These are phyloP conservation scores for Talaromyces islandicus DNA, from an alignment of 2,329 filamentous ascomycete genomes.

Conservation along the genomic window DNA sequence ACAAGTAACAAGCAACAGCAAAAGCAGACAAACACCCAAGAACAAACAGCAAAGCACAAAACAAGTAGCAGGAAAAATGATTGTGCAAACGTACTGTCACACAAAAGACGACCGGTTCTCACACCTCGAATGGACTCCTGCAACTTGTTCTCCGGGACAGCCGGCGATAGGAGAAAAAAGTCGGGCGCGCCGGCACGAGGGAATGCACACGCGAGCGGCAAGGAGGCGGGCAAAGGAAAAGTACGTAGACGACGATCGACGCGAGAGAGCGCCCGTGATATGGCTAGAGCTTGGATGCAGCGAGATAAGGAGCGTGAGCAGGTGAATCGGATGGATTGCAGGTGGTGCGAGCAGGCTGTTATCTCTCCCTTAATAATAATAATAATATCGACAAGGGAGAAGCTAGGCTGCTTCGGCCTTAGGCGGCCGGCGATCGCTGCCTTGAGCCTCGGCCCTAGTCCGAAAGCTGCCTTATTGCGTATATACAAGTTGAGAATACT, in stretches of 20 bases:
- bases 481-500: too few relatives aligned
- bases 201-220: background rate
- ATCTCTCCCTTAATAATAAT: background rate
- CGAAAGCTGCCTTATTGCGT: too few relatives aligned
- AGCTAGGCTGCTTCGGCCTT: background rate
- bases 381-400: background rate
- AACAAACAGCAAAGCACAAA: background rate
- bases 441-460: background rate
- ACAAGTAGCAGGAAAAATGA: background rate
- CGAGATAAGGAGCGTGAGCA: background rate
- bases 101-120: background rate
- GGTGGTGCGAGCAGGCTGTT: background rate
- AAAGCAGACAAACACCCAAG: too few relatives aligned
- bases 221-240: background rate
- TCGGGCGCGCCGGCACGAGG: background rate
- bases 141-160: background rate
- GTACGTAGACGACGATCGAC: background rate
- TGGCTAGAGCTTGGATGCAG: background rate
- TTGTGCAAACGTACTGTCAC: background rate
- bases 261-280: background rate
- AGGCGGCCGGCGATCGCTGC: background rate
- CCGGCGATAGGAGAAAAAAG: slow-evolving; percentile 1
- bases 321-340: background rate
- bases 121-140: background rate
- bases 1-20: background rate